Percentiles rank a stretch among this genome's conserved stretches.
phyloP scores from a whole-genome alignment of 129 eudicot genomes.

The Centrapalus pauciflorus region DNA sequence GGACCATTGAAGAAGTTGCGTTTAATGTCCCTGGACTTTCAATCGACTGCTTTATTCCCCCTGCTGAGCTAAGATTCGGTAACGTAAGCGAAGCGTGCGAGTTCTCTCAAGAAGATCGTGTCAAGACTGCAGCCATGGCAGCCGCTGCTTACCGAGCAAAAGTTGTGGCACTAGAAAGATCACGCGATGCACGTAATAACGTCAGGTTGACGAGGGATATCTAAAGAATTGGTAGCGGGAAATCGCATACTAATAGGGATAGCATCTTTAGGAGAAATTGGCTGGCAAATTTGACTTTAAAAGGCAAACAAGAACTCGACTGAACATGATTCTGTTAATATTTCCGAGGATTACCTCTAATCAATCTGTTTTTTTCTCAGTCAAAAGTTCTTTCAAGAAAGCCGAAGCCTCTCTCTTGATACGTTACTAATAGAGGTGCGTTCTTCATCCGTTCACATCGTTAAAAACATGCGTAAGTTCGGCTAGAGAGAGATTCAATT shows the following conservation, averaged over 20 bases:
- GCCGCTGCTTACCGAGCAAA: conserved; percentile 74
- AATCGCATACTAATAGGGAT: conserved; percentile 25
- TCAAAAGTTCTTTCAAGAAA: conserved; percentile 21
- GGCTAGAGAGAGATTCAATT: conserved; percentile 8
- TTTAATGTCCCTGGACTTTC: conserved; percentile 88
- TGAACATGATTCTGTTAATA: conserved; percentile 53
- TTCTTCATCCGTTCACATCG: neutral
- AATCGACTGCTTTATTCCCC: conserved; percentile 84
- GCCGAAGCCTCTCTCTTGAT: neutral
- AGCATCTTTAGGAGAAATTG: conserved; percentile 14
- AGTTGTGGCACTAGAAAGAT: conserved; percentile 49
- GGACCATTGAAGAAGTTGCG: conserved; percentile 97
- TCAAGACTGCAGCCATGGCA: conserved; percentile 48
- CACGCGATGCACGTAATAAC: conserved; percentile 36
- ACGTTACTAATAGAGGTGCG: no score
- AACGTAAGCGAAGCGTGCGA: conserved; percentile 55
- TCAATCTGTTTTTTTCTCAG: conserved; percentile 8
- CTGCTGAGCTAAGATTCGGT: conserved; percentile 63
- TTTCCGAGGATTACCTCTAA: conserved; percentile 16
- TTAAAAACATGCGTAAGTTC: conserved; percentile 6
- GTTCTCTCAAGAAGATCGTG: conserved; percentile 50
- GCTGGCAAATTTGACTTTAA: conserved; percentile 28
- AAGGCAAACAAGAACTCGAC: conserved; percentile 25
- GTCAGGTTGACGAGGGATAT: conserved; percentile 44
- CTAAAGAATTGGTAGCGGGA: conserved; percentile 5